Evolutionary conservation across 495 filamentous ascomycete species (phyloP).

Genomic region (Aspergillus biplanus): DNA sequence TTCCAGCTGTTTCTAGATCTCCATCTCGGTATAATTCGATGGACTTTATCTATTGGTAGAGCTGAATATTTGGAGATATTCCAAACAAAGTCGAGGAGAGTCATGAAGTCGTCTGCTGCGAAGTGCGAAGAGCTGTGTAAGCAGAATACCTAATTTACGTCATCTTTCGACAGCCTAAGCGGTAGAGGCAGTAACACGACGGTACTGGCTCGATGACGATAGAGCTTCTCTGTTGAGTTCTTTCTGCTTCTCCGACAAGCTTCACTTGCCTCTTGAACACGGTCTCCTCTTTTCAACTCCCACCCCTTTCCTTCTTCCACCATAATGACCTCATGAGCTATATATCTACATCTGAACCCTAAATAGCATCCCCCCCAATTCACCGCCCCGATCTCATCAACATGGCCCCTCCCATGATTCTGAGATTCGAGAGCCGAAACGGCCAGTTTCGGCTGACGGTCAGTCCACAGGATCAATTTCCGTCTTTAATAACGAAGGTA

Average conservation of each 20-base stretch:
- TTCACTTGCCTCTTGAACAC: background rate
- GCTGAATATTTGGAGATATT: no score
- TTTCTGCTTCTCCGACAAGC: conserved; percentile 5
- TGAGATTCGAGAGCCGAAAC: conserved; percentile 60
- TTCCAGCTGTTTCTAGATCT: no score
- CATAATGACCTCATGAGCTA: conserved; percentile 12
- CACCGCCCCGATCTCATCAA: conserved; percentile 10
- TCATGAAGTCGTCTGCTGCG: background rate
- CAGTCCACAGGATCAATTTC: conserved; percentile 50
- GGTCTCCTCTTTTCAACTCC: background rate
- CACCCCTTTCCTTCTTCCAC: background rate
- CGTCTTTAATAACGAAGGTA: conserved; percentile 50
- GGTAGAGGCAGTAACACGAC: background rate
- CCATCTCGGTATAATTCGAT: no score
- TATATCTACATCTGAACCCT: background rate
- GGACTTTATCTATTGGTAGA: no score
- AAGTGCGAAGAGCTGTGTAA: background rate
- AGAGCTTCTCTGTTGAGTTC: conserved; percentile 13
- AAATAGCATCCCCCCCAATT: background rate
- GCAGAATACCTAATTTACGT: background rate
- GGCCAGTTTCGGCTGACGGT: conserved; percentile 59
- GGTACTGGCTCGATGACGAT: background rate
- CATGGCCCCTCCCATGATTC: conserved; percentile 52
- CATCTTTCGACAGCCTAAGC: background rate
- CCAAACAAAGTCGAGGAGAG: no score